Conservation (phyloP, 768 basidiomycete species). For the Termitomyces sp. region DNA sequence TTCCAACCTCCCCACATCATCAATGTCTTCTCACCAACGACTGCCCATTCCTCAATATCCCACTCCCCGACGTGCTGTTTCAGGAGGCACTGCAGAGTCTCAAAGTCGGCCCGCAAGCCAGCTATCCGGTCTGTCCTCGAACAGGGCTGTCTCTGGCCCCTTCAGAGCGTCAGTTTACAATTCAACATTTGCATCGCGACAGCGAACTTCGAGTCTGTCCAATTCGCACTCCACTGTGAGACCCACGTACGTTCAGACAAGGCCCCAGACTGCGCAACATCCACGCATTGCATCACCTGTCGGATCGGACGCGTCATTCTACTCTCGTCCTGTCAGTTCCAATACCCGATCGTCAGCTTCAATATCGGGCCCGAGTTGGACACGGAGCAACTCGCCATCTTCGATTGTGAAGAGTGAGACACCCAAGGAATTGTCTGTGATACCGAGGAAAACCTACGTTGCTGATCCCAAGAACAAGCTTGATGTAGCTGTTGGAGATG, state of each 20-base stretch:
- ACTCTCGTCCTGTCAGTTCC: constrained; percentile 37
- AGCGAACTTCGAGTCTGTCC: constrained; percentile 66
- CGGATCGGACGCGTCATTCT: constrained; percentile 51
- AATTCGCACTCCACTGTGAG: constrained; percentile 29
- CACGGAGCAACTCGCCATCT: constrained; percentile 56
- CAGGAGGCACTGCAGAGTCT: constrained; percentile 35
- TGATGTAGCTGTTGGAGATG: constrained; percentile 88
- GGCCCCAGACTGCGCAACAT: constrained; percentile 30
- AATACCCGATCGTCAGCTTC: constrained; percentile 39
- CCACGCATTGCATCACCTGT: constrained; percentile 52
- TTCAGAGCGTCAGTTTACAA: constrained; percentile 41
- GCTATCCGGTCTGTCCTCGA: constrained; percentile 46
- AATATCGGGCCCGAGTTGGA: constrained; percentile 47
- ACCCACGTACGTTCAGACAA: constrained; percentile 31
- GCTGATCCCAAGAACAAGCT: constrained; percentile 88
- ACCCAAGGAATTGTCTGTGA: constrained; percentile 35
- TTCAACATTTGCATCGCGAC: constrained; percentile 80
- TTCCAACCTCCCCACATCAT: constrained; percentile 33
- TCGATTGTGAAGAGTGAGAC: constrained; percentile 35
- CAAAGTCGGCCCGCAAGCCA: constrained; percentile 52
- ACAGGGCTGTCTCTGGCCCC: constrained; percentile 70
- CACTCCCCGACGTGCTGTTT: constrained; percentile 42
- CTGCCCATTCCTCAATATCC: constrained; percentile 42
- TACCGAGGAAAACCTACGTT: constrained; percentile 64
- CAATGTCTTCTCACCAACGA: constrained; percentile 31